These are phyloP conservation scores for Yamagishiella unicocca DNA, from an alignment of 139 green algal genomes.

Conservation along the genomic window DNA sequence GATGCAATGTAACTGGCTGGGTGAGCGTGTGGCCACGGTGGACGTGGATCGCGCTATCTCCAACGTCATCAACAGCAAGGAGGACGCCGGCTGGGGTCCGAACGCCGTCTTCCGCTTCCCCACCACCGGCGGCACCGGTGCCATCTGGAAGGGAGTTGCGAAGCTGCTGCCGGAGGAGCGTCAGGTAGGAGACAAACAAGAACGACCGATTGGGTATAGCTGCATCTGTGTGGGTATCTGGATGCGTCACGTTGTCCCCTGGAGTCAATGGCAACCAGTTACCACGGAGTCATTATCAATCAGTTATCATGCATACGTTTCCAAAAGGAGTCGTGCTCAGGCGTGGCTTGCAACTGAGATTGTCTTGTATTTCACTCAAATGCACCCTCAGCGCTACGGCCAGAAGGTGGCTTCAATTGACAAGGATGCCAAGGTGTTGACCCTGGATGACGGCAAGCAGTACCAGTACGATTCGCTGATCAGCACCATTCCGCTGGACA, in stretches of 20 bases:
- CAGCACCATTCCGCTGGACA: slow-evolving; percentile 88
- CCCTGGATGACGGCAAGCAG: slow-evolving; percentile 59
- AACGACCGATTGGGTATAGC: too few relatives aligned
- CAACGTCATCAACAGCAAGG: slow-evolving; percentile 90
- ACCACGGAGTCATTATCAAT: too few relatives aligned
- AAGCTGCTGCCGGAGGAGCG: slow-evolving; percentile 82
- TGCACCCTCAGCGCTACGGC: slow-evolving; percentile 70
- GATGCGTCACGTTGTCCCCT: too few relatives aligned
- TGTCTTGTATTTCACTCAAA: background rate
- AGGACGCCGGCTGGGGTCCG: slow-evolving; percentile 92
- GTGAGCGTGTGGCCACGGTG: slow-evolving; percentile 92
- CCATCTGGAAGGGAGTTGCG: slow-evolving; percentile 91
- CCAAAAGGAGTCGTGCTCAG: too few relatives aligned
- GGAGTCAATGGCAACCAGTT: too few relatives aligned
- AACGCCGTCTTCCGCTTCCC: slow-evolving; percentile 95
- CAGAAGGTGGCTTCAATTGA: slow-evolving; percentile 76
- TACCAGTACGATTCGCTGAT: slow-evolving; percentile 78
- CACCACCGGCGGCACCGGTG: slow-evolving; percentile 85
- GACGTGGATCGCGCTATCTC: slow-evolving; percentile 87
- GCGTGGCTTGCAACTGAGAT: too few relatives aligned
- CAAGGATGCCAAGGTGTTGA: slow-evolving; percentile 76
- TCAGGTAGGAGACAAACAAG: slow-evolving; percentile 76
- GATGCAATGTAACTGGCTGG: slow-evolving; percentile 95
- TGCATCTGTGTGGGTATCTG: too few relatives aligned
- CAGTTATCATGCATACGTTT: too few relatives aligned